Evolutionary conservation across 352 stramenopile species (phyloP), one percentile per base, ranked within the genome.

Genomic region (Achlya hypogyna): DNA sequence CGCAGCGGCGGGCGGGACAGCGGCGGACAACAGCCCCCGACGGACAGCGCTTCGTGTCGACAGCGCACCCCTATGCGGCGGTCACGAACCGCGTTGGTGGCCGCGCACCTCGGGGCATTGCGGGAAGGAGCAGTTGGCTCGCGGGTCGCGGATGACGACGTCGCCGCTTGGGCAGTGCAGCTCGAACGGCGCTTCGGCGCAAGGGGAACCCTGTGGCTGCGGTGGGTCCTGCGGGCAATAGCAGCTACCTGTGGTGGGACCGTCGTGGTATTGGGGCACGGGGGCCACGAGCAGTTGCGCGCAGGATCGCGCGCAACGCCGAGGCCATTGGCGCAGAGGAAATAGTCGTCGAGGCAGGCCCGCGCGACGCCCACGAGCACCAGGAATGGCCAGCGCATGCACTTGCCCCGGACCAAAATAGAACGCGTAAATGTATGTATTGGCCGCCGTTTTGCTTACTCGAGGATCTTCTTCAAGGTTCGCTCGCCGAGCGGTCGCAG

Each of bases 101-200:
- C 20, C 20, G 6, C 29, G 38, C 20, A 22, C n/a, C n/a, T 20
- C 5, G 2, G 54, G 54, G 47, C 54, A 64, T 1, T 16, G 18
- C 4, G 5, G 18, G 22, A 64, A 64, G 35, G 54, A 34, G 40
- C 54, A 64, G 54, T 64, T 64, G 54, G 12, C n/a, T 5, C 14
- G 25, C 9, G 25, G 38, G 23, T 64, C 54, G 12, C 54, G 35
- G 4, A 5, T 6, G 8, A 64, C 32, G 14, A 63, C 35, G 29
- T 49, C 53, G 32, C 53, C 53, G 32, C 31, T 43, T 10, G 53
- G 35, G 22, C 53, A 63, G 3, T 49, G 31, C 5, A 43, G 22
- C 3, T 43, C 23, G 14, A 27, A 22, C 20, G 31, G 32, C 20
- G n/a, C 5, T 12, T 47, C 53, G 14, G 35, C n/a, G 53, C 53